These are phyloP conservation scores for Drechslerella coelobrocha DNA, from an alignment of 2,329 filamentous ascomycete genomes.

Conservation along the genomic window DNA sequence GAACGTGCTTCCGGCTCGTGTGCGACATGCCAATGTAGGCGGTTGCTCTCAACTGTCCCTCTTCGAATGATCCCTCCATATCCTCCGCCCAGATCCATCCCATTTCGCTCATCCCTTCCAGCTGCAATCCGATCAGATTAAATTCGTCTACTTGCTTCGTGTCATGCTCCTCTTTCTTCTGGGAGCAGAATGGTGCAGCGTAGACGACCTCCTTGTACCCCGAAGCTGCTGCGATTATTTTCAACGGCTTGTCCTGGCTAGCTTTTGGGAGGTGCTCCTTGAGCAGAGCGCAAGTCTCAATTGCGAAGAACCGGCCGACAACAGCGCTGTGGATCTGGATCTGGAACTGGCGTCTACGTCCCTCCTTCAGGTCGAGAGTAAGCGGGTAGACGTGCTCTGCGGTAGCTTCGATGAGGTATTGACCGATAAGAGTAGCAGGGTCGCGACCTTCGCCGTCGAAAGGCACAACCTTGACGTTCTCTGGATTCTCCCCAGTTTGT, in stretches of 20 bases:
- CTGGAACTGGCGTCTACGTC: neutral
- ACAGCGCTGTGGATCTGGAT: constrained; percentile 27
- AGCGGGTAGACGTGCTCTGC: constrained; percentile 5
- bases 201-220: constrained; percentile 36
- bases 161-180: constrained; percentile 4
- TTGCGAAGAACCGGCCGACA: constrained; percentile 17
- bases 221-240: constrained; percentile 16
- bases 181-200: constrained; percentile 17
- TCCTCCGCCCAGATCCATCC: constrained; percentile 49
- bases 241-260: neutral
- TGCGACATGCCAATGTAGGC: constrained; percentile 19
- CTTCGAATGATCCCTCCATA: constrained; percentile 30
- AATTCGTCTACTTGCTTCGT: constrained; percentile 23
- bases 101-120: constrained; percentile 38
- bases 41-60: constrained; percentile 27
- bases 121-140: constrained; percentile 32
- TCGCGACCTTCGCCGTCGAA: constrained; percentile 11
- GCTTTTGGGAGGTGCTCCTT: constrained; percentile 7
- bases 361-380: constrained; percentile 9
- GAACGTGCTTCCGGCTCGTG: neutral
- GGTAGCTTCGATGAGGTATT: constrained; percentile 9
- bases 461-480: constrained; percentile 23
- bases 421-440: constrained; percentile 12
- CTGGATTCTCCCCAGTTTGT: constrained; percentile 3
- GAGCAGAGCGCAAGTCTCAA: constrained; percentile 29